A percentile compares a stretch with the other conserved stretches of the same genome.
Evolutionary conservation across 495 filamentous ascomycete genomes (phyloP).

Genomic region (Tuber aestivum): DNA sequence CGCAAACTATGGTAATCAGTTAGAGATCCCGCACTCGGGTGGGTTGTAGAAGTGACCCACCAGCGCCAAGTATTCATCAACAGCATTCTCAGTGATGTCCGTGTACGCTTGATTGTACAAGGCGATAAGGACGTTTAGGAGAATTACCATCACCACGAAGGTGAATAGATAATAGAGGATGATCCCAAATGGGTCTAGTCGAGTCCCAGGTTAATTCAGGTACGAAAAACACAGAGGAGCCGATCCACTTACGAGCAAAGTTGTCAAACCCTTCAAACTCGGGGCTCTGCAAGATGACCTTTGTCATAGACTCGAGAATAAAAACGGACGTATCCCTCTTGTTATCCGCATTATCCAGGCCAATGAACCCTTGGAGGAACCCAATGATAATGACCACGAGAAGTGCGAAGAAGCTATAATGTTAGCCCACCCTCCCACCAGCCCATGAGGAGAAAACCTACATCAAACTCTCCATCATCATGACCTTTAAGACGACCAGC

Average conservation of each 20-base stretch:
- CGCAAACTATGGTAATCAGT: conserved; percentile 51
- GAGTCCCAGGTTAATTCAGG: conserved; percentile 69
- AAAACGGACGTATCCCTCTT: conserved; percentile 58
- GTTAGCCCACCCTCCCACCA: not conserved
- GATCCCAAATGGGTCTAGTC: conserved; percentile 68
- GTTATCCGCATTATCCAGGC: conserved; percentile 76
- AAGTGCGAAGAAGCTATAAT: conserved; percentile 72
- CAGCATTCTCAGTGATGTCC: conserved; percentile 89
- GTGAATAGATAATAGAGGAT: conserved; percentile 94
- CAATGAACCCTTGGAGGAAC: conserved; percentile 93
- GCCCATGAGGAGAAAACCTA: conserved; percentile 5
- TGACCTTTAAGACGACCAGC: conserved; percentile 93
- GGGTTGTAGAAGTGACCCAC: conserved; percentile 1
- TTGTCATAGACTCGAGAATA: conserved; percentile 85
- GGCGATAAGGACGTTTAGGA: conserved; percentile 91
- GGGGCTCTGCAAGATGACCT: conserved; percentile 79
- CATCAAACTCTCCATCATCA: conserved; percentile 98
- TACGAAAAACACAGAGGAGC: conserved; percentile 67
- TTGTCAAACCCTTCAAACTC: conserved; percentile 85
- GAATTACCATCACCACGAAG: conserved; percentile 87
- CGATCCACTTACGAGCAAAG: conserved; percentile 47
- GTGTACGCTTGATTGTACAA: conserved; percentile 95
- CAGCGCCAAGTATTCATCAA: conserved; percentile 89
- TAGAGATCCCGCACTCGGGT: not conserved
- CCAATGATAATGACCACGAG: conserved; percentile 77